These are phyloP conservation scores for Coelastrella sp. DNA, from an alignment of 139 green algal genomes.

Conservation along the genomic window DNA sequence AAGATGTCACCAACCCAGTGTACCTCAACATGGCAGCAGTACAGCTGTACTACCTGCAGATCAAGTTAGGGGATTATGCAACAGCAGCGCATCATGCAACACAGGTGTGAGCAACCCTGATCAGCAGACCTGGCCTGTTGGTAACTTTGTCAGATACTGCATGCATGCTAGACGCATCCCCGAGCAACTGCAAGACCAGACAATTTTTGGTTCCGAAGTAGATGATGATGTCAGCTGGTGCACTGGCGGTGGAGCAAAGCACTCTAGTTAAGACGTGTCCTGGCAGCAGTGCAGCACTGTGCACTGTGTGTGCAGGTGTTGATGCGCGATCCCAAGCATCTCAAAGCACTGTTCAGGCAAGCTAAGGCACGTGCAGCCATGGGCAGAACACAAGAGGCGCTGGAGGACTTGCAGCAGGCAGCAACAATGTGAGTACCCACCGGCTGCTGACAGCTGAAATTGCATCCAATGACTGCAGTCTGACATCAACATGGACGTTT, in stretches of 20 bases:
- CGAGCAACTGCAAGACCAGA: too few species aligned
- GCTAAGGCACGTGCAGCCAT: constrained; percentile 66
- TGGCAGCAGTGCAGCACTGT: constrained; percentile 38
- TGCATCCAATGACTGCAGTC: too few species aligned
- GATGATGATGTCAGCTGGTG: too few species aligned
- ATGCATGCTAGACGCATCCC: too few species aligned
- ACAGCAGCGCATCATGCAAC: constrained; percentile 68
- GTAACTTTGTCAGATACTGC: too few species aligned
- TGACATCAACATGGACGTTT: too few species aligned
- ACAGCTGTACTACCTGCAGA: too few species aligned
- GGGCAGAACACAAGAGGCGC: constrained; percentile 72
- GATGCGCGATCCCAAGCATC: constrained; percentile 52
- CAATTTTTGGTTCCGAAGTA: too few species aligned
- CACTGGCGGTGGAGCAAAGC: too few species aligned
- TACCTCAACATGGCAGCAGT: constrained; percentile 80
- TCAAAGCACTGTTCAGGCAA: constrained; percentile 86
- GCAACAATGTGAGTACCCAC: constrained; percentile 49
- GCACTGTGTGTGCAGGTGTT: constrained; percentile 57
- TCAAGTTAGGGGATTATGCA: constrained; percentile 72
- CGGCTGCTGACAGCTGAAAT: background rate
- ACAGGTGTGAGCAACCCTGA: constrained; percentile 50
- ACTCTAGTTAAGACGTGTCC: too few species aligned
- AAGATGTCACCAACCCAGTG: constrained; percentile 61
- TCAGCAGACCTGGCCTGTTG: too few species aligned
- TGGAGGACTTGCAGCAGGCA: constrained; percentile 72